Base-by-base conservation (phyloP, 2,329 filamentous ascomycete genomes). In the Epicoccum sorghinum region DNA sequence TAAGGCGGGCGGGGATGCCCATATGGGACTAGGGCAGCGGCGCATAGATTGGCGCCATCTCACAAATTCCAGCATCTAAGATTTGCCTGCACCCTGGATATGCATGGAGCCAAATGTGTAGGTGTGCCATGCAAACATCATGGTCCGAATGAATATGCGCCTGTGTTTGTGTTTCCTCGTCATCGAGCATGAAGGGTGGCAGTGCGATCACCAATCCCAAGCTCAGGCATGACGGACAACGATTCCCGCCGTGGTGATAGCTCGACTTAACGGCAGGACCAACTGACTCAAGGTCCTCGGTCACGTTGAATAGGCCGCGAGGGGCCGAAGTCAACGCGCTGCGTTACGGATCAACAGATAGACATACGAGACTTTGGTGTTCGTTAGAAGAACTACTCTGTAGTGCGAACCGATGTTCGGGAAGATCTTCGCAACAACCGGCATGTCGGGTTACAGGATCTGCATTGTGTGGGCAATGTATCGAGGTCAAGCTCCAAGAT, bases 401-500 rank as follows among this genome's bases (percentile, higher is more conserved):
- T 14, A 23, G 9, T n/a, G 44, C 32, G 22, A 38, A 43, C 25
- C 18, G 33, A 8, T 39, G 12, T 18, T 24, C 39, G 14, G 36
- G 6, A 9, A 10, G 36, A 52, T 52, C 35, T 12, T 35, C 39
- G 27, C 27, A 14, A 39, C 24, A 40, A 10, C 45, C 45, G 33
- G 18, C 4, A 22, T 18, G 18, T 24, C 12, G 50, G 47, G 44
- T 43, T 10, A 33, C 25, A 44, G 10, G 51, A 53, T 53, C 39
- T 44, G 39, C 44, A 29, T 12, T 27, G 22, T 40, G 23, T 39
- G 38, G 32, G 30, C 4, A 38, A 22, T 22, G 8, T 9, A 27
- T 35, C 12, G 10, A n/a, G 14, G 39, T 48, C 39, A 48, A 48
- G 51, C 44, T 30, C 39, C 39, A 13, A 10, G n/a, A 29, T 39